Conservation (phyloP, 495 filamentous ascomycete species). For the Collariella sp. region DNA sequence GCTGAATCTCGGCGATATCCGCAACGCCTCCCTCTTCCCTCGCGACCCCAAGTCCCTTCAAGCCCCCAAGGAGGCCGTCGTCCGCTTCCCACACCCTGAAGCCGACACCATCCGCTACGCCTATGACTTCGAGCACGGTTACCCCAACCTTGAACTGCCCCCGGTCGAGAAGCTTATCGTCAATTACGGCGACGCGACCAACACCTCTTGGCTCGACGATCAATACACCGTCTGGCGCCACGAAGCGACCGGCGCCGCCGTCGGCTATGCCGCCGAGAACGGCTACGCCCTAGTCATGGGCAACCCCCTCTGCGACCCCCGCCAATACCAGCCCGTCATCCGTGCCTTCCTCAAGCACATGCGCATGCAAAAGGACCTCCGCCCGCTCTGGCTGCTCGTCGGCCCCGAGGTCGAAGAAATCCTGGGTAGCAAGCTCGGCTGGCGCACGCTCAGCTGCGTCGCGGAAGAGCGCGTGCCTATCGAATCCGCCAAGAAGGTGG, state of each 20-base stretch:
- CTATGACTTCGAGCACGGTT: slow-evolving; percentile 29
- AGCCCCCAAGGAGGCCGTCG: slow-evolving; percentile 35
- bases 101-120: slow-evolving; percentile 61
- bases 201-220: slow-evolving; percentile 79
- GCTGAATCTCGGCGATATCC: slow-evolving; percentile 78
- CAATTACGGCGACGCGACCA: slow-evolving; percentile 83
- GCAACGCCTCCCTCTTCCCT: slow-evolving; percentile 73
- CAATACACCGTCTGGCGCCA: slow-evolving; percentile 79
- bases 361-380: slow-evolving; percentile 58
- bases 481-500: slow-evolving; percentile 57
- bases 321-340: slow-evolving; percentile 63
- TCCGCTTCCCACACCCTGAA: slow-evolving; percentile 64
- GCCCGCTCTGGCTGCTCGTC: slow-evolving; percentile 74
- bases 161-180: slow-evolving; percentile 72
- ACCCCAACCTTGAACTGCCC: slow-evolving; percentile 48
- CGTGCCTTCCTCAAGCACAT: slow-evolving; percentile 63
- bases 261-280: slow-evolving; percentile 65
- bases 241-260: slow-evolving; percentile 62
- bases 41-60: slow-evolving; percentile 78
- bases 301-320: slow-evolving; percentile 66
- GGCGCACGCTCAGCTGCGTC: slow-evolving; percentile 76
- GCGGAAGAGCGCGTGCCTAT: slow-evolving; percentile 74
- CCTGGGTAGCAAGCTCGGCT: slow-evolving; percentile 65
- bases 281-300: slow-evolving; percentile 71
- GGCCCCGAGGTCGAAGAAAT: slow-evolving; percentile 61